Base-by-base conservation (phyloP, 2,329 filamentous ascomycete species). In the Penicillium sp. region DNA sequence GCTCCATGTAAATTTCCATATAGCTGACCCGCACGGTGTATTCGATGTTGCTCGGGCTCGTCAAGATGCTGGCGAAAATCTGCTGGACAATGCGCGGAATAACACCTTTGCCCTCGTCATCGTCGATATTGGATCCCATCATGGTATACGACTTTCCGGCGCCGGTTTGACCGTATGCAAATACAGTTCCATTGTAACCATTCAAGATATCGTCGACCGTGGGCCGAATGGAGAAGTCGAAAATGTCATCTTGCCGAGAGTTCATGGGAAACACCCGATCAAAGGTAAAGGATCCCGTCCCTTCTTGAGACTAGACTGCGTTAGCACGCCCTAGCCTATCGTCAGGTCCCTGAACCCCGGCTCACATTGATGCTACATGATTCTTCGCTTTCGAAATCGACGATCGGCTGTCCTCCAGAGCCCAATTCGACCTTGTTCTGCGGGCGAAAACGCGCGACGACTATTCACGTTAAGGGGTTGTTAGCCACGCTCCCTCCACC, bases 1-100 rank as follows among this genome's bases (percentile, higher is more conserved):
- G 81, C 71, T 98, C 92, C 92, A 96, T 98, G 73, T 98, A 98
- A 50, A 98, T 96, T 68, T 98, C 92, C 89, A 98, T 95, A 68
- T 96, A 96, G 66, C 88, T 95, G 60, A 96, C 90, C 39, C 89
- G 81, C 36, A 98, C 90, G n/a, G 89, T 96, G 67, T 96, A 96
- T 68, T 96, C 92, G 63, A 96, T 95, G 52, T 86, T 94, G 56
- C 82, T 82, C 29, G 90, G 86, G 55, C 88, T 95, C 14, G 85
- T 80, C 68, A 95, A 75, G 64, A 96, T 96, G 68, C 85, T 94
- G 54, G 85, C 82, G 64, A 96, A 96, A 62, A 96, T 95, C 70
- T 96, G 90, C 68, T 96, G 87, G 52, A 95, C 84, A 53, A 96
- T 96, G 57, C 92, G 84, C 34, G 92, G 92, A 54, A 95, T 96